Evolutionary conservation across 768 basidiomycete genomes (phyloP).

Genomic region (Tulasnella sp.): DNA sequence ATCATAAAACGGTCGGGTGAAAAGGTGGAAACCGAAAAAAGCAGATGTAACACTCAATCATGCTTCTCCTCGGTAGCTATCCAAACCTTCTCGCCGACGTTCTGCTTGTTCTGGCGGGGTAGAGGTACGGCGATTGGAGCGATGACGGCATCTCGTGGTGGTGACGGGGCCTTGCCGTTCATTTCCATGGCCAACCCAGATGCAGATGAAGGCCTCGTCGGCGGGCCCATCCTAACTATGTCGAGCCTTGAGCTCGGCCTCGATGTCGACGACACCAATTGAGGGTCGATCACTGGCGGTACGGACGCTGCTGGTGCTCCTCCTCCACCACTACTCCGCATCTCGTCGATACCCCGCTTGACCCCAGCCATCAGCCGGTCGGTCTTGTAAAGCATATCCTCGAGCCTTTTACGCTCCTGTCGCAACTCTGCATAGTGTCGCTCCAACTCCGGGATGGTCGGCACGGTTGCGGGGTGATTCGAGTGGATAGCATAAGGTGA

Average conservation of each 20-base stretch:
- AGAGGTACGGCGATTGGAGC: background rate
- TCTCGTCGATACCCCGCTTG: conserved; percentile 66
- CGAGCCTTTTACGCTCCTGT: conserved; percentile 50
- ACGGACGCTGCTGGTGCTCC: background rate
- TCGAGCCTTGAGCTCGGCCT: too few species aligned
- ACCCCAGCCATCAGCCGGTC: conserved; percentile 61
- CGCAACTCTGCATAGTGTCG: conserved; percentile 56
- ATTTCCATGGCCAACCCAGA: too few species aligned
- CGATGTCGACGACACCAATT: too few species aligned
- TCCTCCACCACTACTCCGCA: conserved; percentile 31
- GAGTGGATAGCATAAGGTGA: background rate
- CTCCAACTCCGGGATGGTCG: conserved; percentile 52
- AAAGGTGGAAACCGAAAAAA: too few species aligned
- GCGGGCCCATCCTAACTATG: conserved; percentile 5
- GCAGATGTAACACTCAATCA: background rate
- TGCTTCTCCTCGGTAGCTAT: background rate
- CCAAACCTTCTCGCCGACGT: conserved; percentile 9
- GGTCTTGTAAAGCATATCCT: conserved; percentile 67
- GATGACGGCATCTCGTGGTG: background rate
- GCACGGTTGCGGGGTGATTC: conserved; percentile 23
- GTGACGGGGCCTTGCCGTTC: background rate
- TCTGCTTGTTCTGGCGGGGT: background rate
- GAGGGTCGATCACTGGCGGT: background rate
- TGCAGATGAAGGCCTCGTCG: conserved; percentile 6
- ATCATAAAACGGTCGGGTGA: too few species aligned